Evolutionary conservation across 78 protist genomes (phyloP).

Genomic region (Chrysochromulina parva): DNA sequence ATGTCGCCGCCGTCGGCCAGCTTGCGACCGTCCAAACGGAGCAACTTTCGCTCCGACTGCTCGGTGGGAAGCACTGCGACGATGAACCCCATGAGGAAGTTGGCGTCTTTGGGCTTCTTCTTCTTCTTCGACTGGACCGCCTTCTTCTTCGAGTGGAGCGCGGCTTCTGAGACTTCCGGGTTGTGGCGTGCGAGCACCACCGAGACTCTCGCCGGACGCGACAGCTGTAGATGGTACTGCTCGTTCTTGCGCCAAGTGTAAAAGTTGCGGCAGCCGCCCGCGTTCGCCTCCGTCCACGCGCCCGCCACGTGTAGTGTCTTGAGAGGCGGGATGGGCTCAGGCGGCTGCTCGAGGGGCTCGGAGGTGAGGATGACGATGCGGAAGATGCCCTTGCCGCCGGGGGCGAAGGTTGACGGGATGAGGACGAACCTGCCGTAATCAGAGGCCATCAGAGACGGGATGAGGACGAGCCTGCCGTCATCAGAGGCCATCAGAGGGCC

Average conservation of each 20-base stretch:
- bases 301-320: too few species aligned
- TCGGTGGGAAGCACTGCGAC: neutral
- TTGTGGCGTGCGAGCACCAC: neutral
- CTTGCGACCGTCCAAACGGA: too few species aligned
- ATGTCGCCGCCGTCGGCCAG: neutral
- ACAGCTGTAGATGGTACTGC: neutral
- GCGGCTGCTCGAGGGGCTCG: neutral
- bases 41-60: neutral
- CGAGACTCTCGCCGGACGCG: neutral
- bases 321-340: neutral
- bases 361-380: neutral
- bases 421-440: neutral
- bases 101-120: neutral
- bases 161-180: neutral
- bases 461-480: too few species aligned
- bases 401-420: neutral
- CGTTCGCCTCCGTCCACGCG: neutral
- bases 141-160: neutral
- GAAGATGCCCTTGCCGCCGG: neutral
- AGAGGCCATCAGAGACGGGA: too few species aligned
- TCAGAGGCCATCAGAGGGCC: too few species aligned
- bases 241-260: neutral
- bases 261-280: constrained; percentile 14
- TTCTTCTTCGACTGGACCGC: neutral
- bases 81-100: neutral